phyloP scores from a whole-genome alignment of 148 eudicot species.

The Amaranthus hypochondriacus region DNA sequence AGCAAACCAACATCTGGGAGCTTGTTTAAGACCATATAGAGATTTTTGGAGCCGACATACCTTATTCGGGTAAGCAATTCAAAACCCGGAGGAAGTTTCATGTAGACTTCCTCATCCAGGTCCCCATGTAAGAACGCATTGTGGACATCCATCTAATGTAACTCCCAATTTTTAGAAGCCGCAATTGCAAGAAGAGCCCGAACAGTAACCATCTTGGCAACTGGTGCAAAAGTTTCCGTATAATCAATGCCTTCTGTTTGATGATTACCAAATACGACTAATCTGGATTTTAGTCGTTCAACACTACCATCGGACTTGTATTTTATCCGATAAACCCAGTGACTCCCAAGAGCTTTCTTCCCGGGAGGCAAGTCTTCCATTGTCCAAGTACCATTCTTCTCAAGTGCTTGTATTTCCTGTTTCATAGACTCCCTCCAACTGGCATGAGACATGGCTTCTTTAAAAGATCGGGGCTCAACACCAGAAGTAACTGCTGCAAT shows the following conservation, averaged over 20 bases:
- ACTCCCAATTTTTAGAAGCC: too few relatives aligned
- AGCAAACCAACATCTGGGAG: background rate
- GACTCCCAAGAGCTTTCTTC: background rate
- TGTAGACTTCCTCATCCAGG: too few relatives aligned
- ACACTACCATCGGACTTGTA: background rate
- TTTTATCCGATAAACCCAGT: background rate
- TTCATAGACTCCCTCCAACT: conserved; percentile 2
- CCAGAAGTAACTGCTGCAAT: background rate
- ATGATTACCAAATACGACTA: too few relatives aligned
- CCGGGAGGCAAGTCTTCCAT: background rate
- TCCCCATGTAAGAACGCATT: too few relatives aligned
- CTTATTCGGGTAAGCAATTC: too few relatives aligned
- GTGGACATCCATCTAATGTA: too few relatives aligned
- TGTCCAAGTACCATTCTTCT: conserved; percentile 5
- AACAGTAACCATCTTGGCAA: too few relatives aligned
- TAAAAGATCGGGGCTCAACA: background rate
- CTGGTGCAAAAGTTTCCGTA: too few relatives aligned
- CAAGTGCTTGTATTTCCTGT: background rate
- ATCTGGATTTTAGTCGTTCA: background rate
- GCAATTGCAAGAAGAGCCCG: too few relatives aligned
- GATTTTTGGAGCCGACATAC: too few relatives aligned
- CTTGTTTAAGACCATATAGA: background rate
- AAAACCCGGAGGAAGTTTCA: too few relatives aligned
- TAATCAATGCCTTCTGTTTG: too few relatives aligned
- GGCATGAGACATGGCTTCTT: background rate